phyloP scores from a whole-genome alignment of 805 yeast species.

The Phaffomyces opuntiae region DNA sequence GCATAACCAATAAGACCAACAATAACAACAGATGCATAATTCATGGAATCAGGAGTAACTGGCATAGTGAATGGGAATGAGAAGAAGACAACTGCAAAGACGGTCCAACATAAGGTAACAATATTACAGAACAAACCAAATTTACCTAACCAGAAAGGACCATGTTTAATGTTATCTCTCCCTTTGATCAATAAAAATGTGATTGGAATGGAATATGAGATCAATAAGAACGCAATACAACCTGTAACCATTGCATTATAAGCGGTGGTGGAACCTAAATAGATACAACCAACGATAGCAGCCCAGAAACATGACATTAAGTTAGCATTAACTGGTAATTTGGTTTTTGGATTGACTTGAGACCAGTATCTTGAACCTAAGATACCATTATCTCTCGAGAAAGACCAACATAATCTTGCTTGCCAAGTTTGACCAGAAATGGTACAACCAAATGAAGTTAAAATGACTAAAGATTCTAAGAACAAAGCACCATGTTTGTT shows the following conservation, averaged over 20 bases:
- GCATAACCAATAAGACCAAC: constrained; percentile 38
- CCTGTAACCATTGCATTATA: constrained; percentile 58
- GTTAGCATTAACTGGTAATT: constrained; percentile 52
- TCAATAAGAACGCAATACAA: constrained; percentile 46
- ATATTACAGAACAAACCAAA: constrained; percentile 44
- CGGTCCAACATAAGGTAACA: constrained; percentile 48
- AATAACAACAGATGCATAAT: constrained; percentile 55
- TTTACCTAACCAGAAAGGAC: constrained; percentile 60
- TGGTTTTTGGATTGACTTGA: constrained; percentile 36
- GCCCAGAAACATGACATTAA: constrained; percentile 43
- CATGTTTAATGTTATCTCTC: constrained; percentile 45
- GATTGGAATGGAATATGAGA: constrained; percentile 54
- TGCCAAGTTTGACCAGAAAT: constrained; percentile 64
- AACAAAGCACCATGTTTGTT: constrained; percentile 47
- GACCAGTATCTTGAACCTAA: constrained; percentile 46
- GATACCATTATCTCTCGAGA: constrained; percentile 56
- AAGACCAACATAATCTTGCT: constrained; percentile 60
- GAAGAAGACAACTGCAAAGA: constrained; percentile 51
- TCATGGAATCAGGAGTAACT: constrained; percentile 52
- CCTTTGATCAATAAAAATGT: constrained; percentile 40
- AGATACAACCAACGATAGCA: constrained; percentile 50
- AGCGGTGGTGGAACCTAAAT: constrained; percentile 58
- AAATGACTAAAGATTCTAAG: constrained; percentile 39
- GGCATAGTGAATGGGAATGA: constrained; percentile 61
- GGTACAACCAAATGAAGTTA: constrained; percentile 52